These are phyloP conservation scores for Xylaria digitata DNA, from an alignment of 2,329 filamentous ascomycete species.

Conservation along the genomic window DNA sequence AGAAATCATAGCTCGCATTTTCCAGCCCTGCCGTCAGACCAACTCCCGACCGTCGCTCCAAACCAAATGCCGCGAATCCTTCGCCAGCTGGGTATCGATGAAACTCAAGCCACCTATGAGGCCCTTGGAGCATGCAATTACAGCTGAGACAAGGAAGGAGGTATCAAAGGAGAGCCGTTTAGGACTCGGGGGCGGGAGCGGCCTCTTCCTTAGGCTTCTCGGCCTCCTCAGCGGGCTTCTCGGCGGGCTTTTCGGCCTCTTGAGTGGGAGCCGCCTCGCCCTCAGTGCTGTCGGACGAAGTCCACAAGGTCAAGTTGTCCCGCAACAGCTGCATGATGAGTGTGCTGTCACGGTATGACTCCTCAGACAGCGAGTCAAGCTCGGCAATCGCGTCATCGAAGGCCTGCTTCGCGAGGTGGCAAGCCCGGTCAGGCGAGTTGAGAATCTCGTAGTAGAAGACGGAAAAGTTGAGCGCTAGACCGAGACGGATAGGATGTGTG, in stretches of 20 bases:
- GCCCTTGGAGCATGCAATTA: slow-evolving; percentile 46
- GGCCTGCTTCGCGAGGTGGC: slow-evolving; percentile 98
- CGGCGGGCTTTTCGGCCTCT: slow-evolving; percentile 65
- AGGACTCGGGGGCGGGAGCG: slow-evolving; percentile 63
- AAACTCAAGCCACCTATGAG: slow-evolving; percentile 44
- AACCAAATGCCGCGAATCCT: slow-evolving; percentile 49
- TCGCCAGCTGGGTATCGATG: slow-evolving; percentile 49
- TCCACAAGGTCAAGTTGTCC: slow-evolving; percentile 98
- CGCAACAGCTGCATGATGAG: slow-evolving; percentile 99
- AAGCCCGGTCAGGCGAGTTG: slow-evolving; percentile 96
- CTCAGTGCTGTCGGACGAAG: slow-evolving; percentile 89
- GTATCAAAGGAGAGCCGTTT: slow-evolving; percentile 55
- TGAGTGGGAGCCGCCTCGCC: slow-evolving; percentile 72
- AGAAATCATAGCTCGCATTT: slow-evolving; percentile 48
- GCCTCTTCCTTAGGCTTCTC: slow-evolving; percentile 68
- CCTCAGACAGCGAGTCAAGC: slow-evolving; percentile 96
- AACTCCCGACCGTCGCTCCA: slow-evolving; percentile 49
- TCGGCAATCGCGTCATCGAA: slow-evolving; percentile 99
- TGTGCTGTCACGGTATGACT: slow-evolving; percentile 98
- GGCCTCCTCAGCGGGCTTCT: slow-evolving; percentile 62
- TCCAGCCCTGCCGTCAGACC: slow-evolving; percentile 49
- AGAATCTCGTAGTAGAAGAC: slow-evolving; percentile 99
- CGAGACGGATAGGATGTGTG: slow-evolving; percentile 97
- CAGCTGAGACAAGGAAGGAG: slow-evolving; percentile 55
- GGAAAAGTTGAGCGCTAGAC: slow-evolving; percentile 98